phyloP scores from a whole-genome alignment of 805 yeast genomes.

The Grigorovia humatica region DNA sequence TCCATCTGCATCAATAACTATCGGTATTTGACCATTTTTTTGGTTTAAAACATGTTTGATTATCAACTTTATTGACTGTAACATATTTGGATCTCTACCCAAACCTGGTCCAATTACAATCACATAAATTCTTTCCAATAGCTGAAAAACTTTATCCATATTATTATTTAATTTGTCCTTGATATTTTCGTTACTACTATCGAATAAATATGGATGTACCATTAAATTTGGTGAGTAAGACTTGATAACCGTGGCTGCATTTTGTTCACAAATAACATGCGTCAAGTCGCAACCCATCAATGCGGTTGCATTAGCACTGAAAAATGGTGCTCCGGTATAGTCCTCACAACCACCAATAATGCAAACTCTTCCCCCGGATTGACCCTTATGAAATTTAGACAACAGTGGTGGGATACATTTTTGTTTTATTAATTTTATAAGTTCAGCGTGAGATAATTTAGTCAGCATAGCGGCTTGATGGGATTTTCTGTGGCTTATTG shows the following conservation, averaged over 20 bases:
- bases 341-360: constrained; percentile 93
- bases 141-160: constrained; percentile 42
- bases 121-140: constrained; percentile 63
- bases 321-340: constrained; percentile 94
- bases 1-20: constrained; percentile 88
- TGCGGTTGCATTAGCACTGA: constrained; percentile 78
- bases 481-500: too few species aligned
- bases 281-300: constrained; percentile 80
- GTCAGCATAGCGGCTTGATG: neutral
- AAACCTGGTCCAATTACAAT: constrained; percentile 90
- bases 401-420: constrained; percentile 64
- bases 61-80: constrained; percentile 46
- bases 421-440: constrained; percentile 39
- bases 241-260: constrained; percentile 75
- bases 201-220: constrained; percentile 85
- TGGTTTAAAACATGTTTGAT: constrained; percentile 38
- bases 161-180: neutral
- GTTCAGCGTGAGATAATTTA: constrained; percentile 29
- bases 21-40: constrained; percentile 47
- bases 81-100: constrained; percentile 70
- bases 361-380: constrained; percentile 78
- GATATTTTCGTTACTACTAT: constrained; percentile 24
- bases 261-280: constrained; percentile 75
- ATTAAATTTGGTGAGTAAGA: constrained; percentile 84
- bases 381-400: constrained; percentile 77